Evolutionary conservation across 768 basidiomycete species (phyloP).

Genomic region (Suillus luteus): DNA sequence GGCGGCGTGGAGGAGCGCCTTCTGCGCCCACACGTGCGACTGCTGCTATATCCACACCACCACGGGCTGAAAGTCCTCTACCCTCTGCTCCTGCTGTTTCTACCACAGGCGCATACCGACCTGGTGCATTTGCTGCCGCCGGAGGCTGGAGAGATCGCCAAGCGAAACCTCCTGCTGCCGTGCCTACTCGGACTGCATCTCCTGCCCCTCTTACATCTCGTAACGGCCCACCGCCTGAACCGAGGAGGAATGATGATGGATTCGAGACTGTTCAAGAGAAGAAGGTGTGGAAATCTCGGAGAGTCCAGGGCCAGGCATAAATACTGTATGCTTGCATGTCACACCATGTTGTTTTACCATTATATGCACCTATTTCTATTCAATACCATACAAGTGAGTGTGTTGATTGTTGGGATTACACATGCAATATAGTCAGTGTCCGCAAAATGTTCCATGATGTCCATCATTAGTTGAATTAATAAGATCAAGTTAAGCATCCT

Average conservation of each 20-base stretch:
- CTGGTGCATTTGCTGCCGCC: conserved; percentile 39
- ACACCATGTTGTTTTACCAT: conserved; percentile 12
- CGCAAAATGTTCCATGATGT: conserved; percentile 15
- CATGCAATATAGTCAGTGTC: conserved; percentile 16
- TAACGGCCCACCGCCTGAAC: conserved; percentile 36
- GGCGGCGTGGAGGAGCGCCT: conserved; percentile 22
- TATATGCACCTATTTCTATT: conserved; percentile 17
- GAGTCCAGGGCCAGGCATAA: conserved; percentile 17
- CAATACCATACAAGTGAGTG: conserved; percentile 20
- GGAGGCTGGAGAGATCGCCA: conserved; percentile 65
- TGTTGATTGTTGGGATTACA: conserved; percentile 20
- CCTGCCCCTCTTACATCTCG: conserved; percentile 28
- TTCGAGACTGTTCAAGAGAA: conserved; percentile 59
- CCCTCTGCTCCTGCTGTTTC: conserved; percentile 30
- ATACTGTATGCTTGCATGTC: not conserved
- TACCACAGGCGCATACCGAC: conserved; percentile 44
- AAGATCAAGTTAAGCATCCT: conserved; percentile 33
- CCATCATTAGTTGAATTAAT: conserved; percentile 10
- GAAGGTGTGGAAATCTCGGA: conserved; percentile 27
- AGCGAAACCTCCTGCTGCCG: conserved; percentile 39
- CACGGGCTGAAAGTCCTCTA: conserved; percentile 59
- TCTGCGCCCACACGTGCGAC: conserved; percentile 28
- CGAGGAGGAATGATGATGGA: conserved; percentile 63
- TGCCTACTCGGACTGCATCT: conserved; percentile 38
- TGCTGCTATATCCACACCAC: conserved; percentile 36